Conservation (phyloP, 371 early-diverging fungal genomes). For the Furculomyces boomerangus region DNA sequence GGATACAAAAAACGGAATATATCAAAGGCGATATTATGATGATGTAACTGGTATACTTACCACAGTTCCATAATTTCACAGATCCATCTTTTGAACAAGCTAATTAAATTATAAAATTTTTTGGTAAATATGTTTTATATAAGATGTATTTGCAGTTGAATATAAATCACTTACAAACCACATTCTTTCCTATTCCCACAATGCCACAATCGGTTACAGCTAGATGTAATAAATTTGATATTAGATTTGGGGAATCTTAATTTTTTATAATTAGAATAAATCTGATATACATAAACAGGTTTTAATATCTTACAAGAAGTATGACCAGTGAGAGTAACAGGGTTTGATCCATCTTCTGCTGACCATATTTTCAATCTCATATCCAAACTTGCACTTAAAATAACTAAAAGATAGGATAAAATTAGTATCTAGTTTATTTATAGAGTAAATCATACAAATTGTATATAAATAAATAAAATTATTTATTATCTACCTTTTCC, state of each 20-base stretch:
- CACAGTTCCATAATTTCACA: conserved; percentile 18
- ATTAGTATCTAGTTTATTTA: background rate
- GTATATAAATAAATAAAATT: background rate
- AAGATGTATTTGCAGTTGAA: background rate
- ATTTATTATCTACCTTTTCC: conserved; percentile 28
- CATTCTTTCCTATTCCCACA: conserved; percentile 15
- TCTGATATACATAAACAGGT: no score
- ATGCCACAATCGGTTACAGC: conserved; percentile 21
- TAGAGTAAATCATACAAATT: background rate
- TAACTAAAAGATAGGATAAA: conserved; percentile 19
- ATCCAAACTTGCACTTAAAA: conserved; percentile 49
- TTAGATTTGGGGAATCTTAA: no score
- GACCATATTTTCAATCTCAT: conserved; percentile 54
- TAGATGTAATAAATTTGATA: no score
- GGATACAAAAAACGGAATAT: no score
- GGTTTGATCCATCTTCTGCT: conserved; percentile 48
- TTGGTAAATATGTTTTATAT: background rate
- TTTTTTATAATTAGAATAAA: no score
- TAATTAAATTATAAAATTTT: background rate
- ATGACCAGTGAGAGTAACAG: conserved; percentile 52
- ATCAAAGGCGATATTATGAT: background rate
- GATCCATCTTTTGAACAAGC: conserved; percentile 16
- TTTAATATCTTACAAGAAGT: conserved; percentile 1
- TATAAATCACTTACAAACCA: conserved; percentile 5
- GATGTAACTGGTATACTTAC: background rate